Base-by-base conservation (phyloP, 345 rosid genomes). In the Ceriops tagal region DNA sequence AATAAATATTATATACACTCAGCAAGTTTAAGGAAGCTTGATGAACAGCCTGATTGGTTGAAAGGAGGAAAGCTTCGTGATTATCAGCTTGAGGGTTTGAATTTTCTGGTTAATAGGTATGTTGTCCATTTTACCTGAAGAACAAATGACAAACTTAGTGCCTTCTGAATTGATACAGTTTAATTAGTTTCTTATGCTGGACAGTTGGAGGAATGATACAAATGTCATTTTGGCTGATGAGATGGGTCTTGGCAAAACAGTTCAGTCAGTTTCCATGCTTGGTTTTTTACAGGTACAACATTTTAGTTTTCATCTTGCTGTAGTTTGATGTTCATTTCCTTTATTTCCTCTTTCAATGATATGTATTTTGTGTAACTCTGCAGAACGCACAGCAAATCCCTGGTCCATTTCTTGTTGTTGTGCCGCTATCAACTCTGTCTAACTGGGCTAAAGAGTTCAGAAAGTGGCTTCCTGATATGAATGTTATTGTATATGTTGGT, bases 191-290 rank as follows among this genome's bases (percentile, higher is more conserved):
- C 62, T 71, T 66, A 61, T 58, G 37, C 63, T 61, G 73, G 59
- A 58, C 90, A 96, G 99, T 80, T 96, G 99, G 99, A 87, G 93
- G 80, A 92, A 92, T 80, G 97, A 92, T 79, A 96, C 99, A n/a
- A 96, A 96, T 84, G 99, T 96, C 75, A 96, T 96, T 78, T 86
- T 96, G 82, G 99, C 99, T 73, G 98, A 96, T 78, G 99, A 96
- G 78, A 96, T 96, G 99, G 99, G 99, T 81, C 99, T 96, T 58
- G 99, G 99, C 65, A 96, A 96, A 87, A 96, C 99, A 68, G 98
- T 96, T 66, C 99, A 96, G 87, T 96, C 99, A 32, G 92, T 96
- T 68, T 96, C 99, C 28, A 92, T 96, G 99, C 95, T 96, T 61
- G 99, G 99, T 62, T 96, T 96, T 73, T 78, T 96, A 77, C 99